Conservation (phyloP, 2,329 filamentous ascomycete genomes). For the Colletotrichum magnum region DNA sequence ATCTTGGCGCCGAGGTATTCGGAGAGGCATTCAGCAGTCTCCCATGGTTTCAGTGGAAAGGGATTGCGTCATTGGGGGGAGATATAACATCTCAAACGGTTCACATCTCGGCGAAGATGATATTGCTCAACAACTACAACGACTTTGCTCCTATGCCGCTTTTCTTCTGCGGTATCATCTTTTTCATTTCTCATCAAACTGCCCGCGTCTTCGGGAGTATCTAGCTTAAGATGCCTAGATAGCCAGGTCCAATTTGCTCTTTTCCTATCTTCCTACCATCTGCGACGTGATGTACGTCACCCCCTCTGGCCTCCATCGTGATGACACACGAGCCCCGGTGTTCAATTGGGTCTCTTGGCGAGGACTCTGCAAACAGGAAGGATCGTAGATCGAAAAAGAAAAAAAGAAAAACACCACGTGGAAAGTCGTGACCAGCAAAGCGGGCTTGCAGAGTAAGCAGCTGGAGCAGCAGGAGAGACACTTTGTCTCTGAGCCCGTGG, state of each 20-base stretch:
- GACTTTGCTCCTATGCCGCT: neutral
- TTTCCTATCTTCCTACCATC: too few relatives aligned
- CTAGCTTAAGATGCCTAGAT: too few relatives aligned
- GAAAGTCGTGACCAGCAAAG: neutral
- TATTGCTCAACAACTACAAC: slow-evolving; percentile 2
- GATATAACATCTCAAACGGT: neutral
- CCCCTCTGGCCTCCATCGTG: too few relatives aligned
- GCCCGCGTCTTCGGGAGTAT: too few relatives aligned
- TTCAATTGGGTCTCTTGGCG: too few relatives aligned
- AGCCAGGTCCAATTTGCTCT: too few relatives aligned
- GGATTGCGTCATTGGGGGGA: neutral
- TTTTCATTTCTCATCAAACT: too few relatives aligned
- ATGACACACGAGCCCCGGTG: too few relatives aligned
- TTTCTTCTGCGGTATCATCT: slow-evolving; percentile 2
- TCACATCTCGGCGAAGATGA: neutral
- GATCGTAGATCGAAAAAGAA: neutral
- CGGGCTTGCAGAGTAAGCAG: neutral
- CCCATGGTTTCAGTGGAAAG: neutral
- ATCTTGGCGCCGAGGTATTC: neutral
- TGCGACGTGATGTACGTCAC: too few relatives aligned
- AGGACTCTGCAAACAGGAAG: too few relatives aligned
- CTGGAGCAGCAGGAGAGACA: slow-evolving; percentile 14
- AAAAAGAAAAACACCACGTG: neutral
- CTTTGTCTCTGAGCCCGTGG: slow-evolving; percentile 11
- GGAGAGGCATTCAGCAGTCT: neutral